Evolutionary conservation across 345 rosid genomes (phyloP), one percentile per base, ranked within the genome.

Genomic region (Lepidium didymum): DNA sequence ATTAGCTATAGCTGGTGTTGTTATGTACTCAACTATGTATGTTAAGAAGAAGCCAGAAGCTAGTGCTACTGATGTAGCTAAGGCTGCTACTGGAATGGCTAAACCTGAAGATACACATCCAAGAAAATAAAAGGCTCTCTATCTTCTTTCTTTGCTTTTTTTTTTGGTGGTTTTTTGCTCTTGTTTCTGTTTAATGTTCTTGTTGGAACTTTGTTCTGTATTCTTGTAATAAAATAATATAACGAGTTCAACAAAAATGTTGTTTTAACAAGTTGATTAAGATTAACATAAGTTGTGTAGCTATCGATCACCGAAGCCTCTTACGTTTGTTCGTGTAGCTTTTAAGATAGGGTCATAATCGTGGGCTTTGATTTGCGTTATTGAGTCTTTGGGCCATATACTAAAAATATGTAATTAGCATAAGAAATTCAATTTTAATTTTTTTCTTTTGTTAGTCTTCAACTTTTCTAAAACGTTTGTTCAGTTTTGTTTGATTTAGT

Each of bases 21-120:
- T 88, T 10, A 87, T 85, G 15, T 90, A 85, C 69, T 25, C 68
- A 19, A 58, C 81, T 6, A 60, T 86, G 66, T 81, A 86, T 51
- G 19, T 64, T 49, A 79, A 80, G 81, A 88, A 86, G 64, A 85
- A 84, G 36, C 84, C 88, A 0, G 89, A 86, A 55, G 91, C 89
- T 13, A 68, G 45, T 12, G 87, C 87, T 36, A 0, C 51, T 2
- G 87, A 83, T 51, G 90, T 81, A 2, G 89, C 89, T 42, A 77
- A 52, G 68, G 90, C 70, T 14, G 73, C 83, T 0, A 46, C 80
- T 5, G 81, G 82, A 8, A 67, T 56, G 8, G 87, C 87, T 1
- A 60, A 62, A 19, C 85, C 83, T 0, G 80, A 64, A 51, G 88
- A 88, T 62, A 83, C 90, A 27, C 91, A 71, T 37, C 89, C 89